These are phyloP conservation scores for Globisporangium recalcitrans DNA, from an alignment of 352 stramenopile species.

Conservation along the genomic window DNA sequence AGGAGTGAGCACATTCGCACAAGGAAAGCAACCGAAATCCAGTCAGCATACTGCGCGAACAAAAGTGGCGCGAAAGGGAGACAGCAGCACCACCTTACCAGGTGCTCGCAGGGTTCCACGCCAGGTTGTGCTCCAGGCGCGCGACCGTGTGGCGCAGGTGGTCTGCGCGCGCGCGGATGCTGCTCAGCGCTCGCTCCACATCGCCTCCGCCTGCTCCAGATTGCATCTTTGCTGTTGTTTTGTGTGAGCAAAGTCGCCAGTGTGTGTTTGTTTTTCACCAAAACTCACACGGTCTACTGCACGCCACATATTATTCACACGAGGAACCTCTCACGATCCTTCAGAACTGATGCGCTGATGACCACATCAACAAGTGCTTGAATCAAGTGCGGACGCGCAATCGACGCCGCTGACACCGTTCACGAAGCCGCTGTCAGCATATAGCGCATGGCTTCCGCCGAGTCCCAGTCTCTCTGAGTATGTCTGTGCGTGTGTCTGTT, in stretches of 20 bases:
- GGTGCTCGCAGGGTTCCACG: slow-evolving; percentile 74
- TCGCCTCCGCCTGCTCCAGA: slow-evolving; percentile 38
- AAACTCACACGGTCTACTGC: background rate
- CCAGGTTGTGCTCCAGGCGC: slow-evolving; percentile 71
- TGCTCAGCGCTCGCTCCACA: slow-evolving; percentile 71
- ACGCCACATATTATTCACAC: background rate
- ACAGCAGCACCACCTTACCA: slow-evolving; percentile 33
- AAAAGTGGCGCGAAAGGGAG: background rate
- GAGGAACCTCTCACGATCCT: too few species aligned
- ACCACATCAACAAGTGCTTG: too few species aligned
- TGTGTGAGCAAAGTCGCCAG: background rate
- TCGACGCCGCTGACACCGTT: too few species aligned
- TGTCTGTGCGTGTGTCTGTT: too few species aligned
- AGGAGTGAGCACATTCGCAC: background rate
- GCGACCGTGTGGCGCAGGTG: slow-evolving; percentile 74
- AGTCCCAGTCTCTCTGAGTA: background rate
- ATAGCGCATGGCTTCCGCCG: background rate
- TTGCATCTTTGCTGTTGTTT: slow-evolving; percentile 28
- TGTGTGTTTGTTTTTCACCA: background rate
- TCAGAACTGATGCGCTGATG: too few species aligned
- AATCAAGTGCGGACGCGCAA: too few species aligned
- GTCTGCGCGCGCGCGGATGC: slow-evolving; percentile 74
- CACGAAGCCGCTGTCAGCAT: background rate
- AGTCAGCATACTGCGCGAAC: background rate
- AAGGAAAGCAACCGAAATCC: background rate